Conservation (phyloP, 306 rosid species). For the Urtica urens region DNA sequence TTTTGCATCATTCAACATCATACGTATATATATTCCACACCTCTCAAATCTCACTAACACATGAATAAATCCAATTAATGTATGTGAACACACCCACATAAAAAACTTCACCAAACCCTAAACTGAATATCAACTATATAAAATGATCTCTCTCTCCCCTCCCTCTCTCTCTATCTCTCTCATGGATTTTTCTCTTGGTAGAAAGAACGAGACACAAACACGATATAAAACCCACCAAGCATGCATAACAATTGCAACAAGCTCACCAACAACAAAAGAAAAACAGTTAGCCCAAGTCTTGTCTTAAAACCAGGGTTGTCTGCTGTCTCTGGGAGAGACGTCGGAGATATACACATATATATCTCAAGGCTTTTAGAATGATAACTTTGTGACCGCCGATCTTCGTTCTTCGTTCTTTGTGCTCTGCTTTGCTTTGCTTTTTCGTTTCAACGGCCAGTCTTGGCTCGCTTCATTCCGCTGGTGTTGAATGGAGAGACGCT, state of each 20-base stretch:
- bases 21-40: conserved; percentile 39
- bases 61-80: conserved; percentile 98
- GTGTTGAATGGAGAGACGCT: conserved; percentile 90
- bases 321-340: too few relatives aligned
- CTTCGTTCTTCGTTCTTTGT: too few relatives aligned
- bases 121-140: conserved; percentile 43
- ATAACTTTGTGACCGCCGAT: too few relatives aligned
- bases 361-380: too few relatives aligned
- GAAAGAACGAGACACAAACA: conserved; percentile 16
- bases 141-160: conserved; percentile 9
- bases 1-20: conserved; percentile 33
- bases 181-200: conserved; percentile 7
- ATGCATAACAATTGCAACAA: too few relatives aligned
- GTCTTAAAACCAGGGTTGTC: conserved; percentile 35
- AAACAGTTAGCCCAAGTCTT: conserved; percentile 47
- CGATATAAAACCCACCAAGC: conserved; percentile 46
- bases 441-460: conserved; percentile 77
- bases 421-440: too few relatives aligned
- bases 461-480: conserved; percentile 91
- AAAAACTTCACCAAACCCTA: conserved; percentile 52
- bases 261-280: conserved; percentile 71
- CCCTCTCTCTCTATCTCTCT: conserved; percentile 15
- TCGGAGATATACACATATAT: too few relatives aligned
- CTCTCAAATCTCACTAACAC: conserved; percentile 51
- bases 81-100: conserved; percentile 32